phyloP scores from a whole-genome alignment of 768 basidiomycete genomes.

The Chalciporus piperatus region DNA sequence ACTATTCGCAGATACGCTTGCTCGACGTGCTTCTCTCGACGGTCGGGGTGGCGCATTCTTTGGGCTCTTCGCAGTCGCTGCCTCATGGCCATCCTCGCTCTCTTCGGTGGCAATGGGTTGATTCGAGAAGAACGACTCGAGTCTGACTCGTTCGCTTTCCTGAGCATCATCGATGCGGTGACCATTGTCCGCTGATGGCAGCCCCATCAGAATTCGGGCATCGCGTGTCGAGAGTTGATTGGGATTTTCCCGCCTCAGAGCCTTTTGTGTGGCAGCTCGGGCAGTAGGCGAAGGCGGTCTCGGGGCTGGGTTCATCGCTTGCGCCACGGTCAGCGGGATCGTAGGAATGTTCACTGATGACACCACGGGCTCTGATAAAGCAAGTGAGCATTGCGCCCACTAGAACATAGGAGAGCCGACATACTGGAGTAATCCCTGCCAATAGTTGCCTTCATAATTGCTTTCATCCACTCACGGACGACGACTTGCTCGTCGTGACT shows the following conservation, averaged over 20 bases:
- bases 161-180: conserved; percentile 18
- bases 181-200: conserved; percentile 33
- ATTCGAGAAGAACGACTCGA: conserved; percentile 57
- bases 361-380: conserved; percentile 74
- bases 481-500: conserved; percentile 83
- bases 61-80: conserved; percentile 14
- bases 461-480: conserved; percentile 99
- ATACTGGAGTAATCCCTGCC: conserved; percentile 86
- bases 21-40: conserved; percentile 57
- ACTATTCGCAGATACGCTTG: conserved; percentile 30
- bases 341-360: conserved; percentile 97
- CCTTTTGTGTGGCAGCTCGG: conserved; percentile 84
- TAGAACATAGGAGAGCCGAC: conserved; percentile 26
- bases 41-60: conserved; percentile 59
- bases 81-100: conserved; percentile 12
- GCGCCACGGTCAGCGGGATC: conserved; percentile 90
- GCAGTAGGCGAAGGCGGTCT: conserved; percentile 90
- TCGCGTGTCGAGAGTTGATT: conserved; percentile 79
- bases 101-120: conserved; percentile 29
- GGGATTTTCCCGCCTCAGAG: conserved; percentile 80
- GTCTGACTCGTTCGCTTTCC: conserved; percentile 44
- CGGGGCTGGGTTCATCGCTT: conserved; percentile 94
- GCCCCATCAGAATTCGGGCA: conserved; percentile 71
- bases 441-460: conserved; percentile 98
- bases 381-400: not conserved